Evolutionary conservation across 2,329 filamentous ascomycete species (phyloP).

Genomic region (Xylariaceae sp.): DNA sequence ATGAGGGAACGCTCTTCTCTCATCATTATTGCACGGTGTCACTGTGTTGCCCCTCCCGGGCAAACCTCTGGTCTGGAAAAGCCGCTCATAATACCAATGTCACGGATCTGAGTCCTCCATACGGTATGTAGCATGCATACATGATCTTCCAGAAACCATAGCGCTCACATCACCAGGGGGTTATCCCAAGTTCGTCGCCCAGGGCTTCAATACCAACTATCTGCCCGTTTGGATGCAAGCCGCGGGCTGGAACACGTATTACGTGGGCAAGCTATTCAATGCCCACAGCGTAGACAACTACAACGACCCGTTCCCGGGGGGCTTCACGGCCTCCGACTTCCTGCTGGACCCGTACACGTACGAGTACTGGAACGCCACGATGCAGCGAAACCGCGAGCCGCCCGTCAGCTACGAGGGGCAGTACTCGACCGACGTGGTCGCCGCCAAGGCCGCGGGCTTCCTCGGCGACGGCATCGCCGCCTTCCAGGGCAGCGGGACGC

Average conservation of each 20-base stretch:
- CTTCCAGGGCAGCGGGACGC: too few species aligned
- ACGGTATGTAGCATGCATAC: constrained; percentile 38
- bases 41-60: constrained; percentile 63
- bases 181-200: constrained; percentile 61
- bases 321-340: constrained; percentile 46
- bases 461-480: constrained; percentile 49
- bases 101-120: constrained; percentile 51
- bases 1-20: constrained; percentile 55
- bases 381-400: constrained; percentile 49
- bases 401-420: constrained; percentile 51
- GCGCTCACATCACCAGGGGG: constrained; percentile 34
- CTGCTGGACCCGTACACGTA: constrained; percentile 60
- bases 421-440: constrained; percentile 51
- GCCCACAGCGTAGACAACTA: constrained; percentile 58
- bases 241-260: constrained; percentile 67
- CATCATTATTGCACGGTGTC: constrained; percentile 64
- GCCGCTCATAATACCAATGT: constrained; percentile 69
- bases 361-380: constrained; percentile 56
- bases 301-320: constrained; percentile 49
- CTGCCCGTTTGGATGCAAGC: constrained; percentile 66
- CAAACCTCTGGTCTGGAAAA: constrained; percentile 61
- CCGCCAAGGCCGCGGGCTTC: constrained; percentile 47
- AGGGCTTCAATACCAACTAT: constrained; percentile 63
- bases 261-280: constrained; percentile 71
- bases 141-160: background rate